phyloP scores from a whole-genome alignment of 202 grass and related monocot species.

The Schoenoplectus triqueter region DNA sequence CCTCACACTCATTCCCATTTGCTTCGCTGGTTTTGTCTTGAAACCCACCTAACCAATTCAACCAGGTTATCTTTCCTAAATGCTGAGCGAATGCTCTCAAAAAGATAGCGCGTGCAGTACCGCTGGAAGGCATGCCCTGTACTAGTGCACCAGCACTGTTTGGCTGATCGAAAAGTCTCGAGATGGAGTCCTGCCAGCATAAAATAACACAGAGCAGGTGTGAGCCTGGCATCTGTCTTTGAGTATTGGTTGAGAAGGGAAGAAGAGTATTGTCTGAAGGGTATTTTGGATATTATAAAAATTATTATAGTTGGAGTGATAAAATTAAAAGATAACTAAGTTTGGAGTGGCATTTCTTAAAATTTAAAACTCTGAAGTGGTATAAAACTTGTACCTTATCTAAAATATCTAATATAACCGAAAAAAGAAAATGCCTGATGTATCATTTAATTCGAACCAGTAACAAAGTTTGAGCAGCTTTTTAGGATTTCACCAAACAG shows the following conservation, averaged over 20 bases:
- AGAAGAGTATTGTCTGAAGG: too few relatives aligned
- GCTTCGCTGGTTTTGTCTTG: slow-evolving; percentile 24
- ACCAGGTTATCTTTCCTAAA: slow-evolving; percentile 12
- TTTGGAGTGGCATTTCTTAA: too few relatives aligned
- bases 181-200: neutral
- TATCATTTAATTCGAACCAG: too few relatives aligned
- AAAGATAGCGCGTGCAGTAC: slow-evolving; percentile 12
- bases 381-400: too few relatives aligned
- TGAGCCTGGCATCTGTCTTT: neutral
- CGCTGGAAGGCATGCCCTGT: neutral
- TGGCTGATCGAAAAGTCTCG: slow-evolving; percentile 17
- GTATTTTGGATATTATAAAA: too few relatives aligned
- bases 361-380: too few relatives aligned
- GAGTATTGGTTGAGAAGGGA: too few relatives aligned
- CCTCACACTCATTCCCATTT: slow-evolving; percentile 26
- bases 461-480: too few relatives aligned
- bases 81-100: neutral
- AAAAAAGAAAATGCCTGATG: too few relatives aligned
- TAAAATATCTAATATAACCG: too few relatives aligned
- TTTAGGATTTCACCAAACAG: neutral
- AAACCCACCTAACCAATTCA: slow-evolving; percentile 25
- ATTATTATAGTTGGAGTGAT: too few relatives aligned
- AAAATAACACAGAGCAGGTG: slow-evolving; percentile 37
- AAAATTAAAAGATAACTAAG: too few relatives aligned
- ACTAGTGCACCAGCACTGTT: slow-evolving; percentile 9